A percentile compares a stretch with the other conserved stretches of the same genome.
These are phyloP conservation scores for Closterium sp. DNA, from an alignment of 139 green algal species.

Conservation along the genomic window DNA sequence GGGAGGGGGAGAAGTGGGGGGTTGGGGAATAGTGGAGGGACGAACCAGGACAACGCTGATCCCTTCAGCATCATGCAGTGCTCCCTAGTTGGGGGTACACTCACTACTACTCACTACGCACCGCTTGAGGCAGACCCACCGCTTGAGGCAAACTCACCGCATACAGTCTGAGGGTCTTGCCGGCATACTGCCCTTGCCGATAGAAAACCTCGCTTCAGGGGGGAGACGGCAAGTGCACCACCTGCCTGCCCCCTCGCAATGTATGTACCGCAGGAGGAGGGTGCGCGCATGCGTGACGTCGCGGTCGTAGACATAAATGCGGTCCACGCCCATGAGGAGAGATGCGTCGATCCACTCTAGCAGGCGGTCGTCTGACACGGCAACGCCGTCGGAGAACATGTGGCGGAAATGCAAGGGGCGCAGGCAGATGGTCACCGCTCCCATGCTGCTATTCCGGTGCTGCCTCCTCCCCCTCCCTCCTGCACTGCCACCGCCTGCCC, in stretches of 20 bases:
- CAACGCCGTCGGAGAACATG: not conserved
- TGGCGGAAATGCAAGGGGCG: not conserved
- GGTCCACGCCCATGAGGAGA: conserved; percentile 13
- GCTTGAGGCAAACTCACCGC: conserved; percentile 15
- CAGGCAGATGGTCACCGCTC: not conserved
- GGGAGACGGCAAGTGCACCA: conserved; percentile 17
- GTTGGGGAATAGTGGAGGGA: too few relatives aligned
- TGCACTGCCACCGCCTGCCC: not conserved
- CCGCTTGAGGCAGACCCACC: not conserved
- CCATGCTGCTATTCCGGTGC: not conserved
- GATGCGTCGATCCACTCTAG: conserved; percentile 27
- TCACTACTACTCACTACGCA: not conserved
- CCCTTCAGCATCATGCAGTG: conserved; percentile 5
- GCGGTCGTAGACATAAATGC: conserved; percentile 36
- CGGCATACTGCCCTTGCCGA: conserved; percentile 58
- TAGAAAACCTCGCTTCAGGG: conserved; percentile 31
- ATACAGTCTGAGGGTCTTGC: conserved; percentile 68
- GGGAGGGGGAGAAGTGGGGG: too few relatives aligned
- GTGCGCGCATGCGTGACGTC: conserved; percentile 10
- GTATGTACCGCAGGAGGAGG: conserved; percentile 12
- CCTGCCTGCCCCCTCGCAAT: conserved; percentile 1
- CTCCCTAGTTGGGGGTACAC: not conserved
- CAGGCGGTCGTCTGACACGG: not conserved
- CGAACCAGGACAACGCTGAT: too few relatives aligned
- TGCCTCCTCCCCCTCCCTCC: too few relatives aligned